Base-by-base conservation (phyloP, 192 early-diverging fungal genomes). In the Coemansia sp. region DNA sequence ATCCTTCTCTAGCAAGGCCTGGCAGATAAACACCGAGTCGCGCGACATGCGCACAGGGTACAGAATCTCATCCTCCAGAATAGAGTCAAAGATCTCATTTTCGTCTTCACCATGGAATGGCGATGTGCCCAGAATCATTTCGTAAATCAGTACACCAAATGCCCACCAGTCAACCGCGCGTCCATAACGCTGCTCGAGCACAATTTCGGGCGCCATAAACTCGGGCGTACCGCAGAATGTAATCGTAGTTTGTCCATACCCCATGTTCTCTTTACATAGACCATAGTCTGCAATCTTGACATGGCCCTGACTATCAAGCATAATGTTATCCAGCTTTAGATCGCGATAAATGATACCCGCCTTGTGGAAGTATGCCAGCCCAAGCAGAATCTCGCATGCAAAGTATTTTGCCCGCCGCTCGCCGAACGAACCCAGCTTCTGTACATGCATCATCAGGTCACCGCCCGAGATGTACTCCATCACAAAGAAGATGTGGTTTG, bases 91-190 rank as follows among this genome's bases (percentile, higher is more conserved):
- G 63, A 97, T 99, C 83, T 97, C 94, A 65, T 98, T 95, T 74
- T 98, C 97, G 68, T 95, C 93, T 27, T 95, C 93, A 50, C 97
- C 95, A 51, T 88, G 83, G 86, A 99, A 99, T 52, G 96, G 96
- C 8, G 92, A 90, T 65, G 94, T 89, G 56, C 93, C 93, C 54
- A 96, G 82, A 30, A 96, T 84, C 93, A 98, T 96, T 72, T 92
- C 91, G 69, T 92, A 92, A 61, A 92, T 90, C 64, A 92, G 78
- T 9, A 92, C 90, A 57, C 91, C 91, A 76, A 92, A 93, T 2
- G 97, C 94, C 97, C 97, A 98, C 97, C 97, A 98, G 80, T 98
- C 97, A 2, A 97, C 95, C 3, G 97, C 94, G n/a, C 92, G 87
- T 11, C 89, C 91, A 73, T 98, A 98, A 50, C 92, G 92, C 82